Conservation (phyloP, 345 rosid species). For the Streptanthus diversifolius region DNA sequence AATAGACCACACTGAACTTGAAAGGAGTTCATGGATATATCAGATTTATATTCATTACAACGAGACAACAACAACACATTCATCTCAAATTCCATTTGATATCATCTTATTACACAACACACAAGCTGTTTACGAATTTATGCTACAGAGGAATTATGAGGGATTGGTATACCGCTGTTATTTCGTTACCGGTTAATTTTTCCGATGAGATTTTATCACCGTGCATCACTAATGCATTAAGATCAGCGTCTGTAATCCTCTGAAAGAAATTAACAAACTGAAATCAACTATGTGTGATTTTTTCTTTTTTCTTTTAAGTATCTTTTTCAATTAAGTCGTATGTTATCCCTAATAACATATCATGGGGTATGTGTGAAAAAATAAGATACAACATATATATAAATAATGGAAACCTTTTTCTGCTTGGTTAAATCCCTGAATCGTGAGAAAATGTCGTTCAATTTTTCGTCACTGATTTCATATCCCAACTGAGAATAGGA, state of each 20-base stretch:
- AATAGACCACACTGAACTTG: background rate
- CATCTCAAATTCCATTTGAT: background rate
- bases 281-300: background rate
- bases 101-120: background rate
- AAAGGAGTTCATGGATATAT: no score
- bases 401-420: constrained; percentile 52
- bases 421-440: constrained; percentile 74
- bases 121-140: background rate
- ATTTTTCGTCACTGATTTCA: constrained; percentile 61
- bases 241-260: constrained; percentile 26
- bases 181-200: background rate
- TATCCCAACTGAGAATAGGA: constrained; percentile 63
- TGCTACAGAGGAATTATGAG: constrained; percentile 1
- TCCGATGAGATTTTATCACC: background rate
- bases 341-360: background rate
- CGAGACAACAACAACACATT: background rate
- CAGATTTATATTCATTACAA: no score
- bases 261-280: background rate
- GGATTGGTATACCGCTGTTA: background rate
- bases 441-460: constrained; percentile 61
- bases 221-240: background rate
- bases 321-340: background rate
- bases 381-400: background rate
- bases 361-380: background rate
- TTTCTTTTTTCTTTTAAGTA: background rate